These are phyloP conservation scores for Claviceps purpurea DNA, from an alignment of 2,329 filamentous ascomycete species.

Conservation along the genomic window DNA sequence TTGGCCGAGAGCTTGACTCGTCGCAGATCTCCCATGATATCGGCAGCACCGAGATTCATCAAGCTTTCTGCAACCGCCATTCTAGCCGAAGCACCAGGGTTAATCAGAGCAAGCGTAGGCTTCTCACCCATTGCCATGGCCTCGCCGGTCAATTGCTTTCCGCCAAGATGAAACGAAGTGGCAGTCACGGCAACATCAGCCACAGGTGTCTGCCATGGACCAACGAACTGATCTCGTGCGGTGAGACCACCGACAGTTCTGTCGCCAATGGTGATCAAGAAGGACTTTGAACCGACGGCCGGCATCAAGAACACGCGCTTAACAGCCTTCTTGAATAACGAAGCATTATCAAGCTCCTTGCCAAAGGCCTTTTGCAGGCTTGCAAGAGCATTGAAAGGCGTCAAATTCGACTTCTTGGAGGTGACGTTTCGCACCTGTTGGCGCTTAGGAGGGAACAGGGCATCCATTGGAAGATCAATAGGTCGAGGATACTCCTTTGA, in stretches of 20 bases:
- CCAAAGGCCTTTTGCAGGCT: slow-evolving; percentile 55
- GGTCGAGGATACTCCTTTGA: slow-evolving; percentile 60
- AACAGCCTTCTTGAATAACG: slow-evolving; percentile 50
- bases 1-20: slow-evolving; percentile 86
- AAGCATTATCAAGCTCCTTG: slow-evolving; percentile 36
- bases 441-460: slow-evolving; percentile 78
- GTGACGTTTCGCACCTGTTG: slow-evolving; percentile 64
- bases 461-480: slow-evolving; percentile 80
- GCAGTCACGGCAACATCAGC: slow-evolving; percentile 88
- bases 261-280: slow-evolving; percentile 93
- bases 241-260: slow-evolving; percentile 82
- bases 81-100: slow-evolving; percentile 74
- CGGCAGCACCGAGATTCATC: slow-evolving; percentile 78
- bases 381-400: slow-evolving; percentile 53
- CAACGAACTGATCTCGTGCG: slow-evolving; percentile 86
- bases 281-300: slow-evolving; percentile 90
- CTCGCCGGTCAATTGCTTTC: slow-evolving; percentile 66
- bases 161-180: slow-evolving; percentile 55
- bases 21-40: slow-evolving; percentile 55
- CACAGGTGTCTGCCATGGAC: slow-evolving; percentile 89
- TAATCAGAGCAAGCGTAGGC: slow-evolving; percentile 78
- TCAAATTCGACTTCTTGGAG: slow-evolving; percentile 53
- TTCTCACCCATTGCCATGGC: slow-evolving; percentile 98
- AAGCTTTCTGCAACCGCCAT: slow-evolving; percentile 95
- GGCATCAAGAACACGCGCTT: slow-evolving; percentile 74